Conservation (phyloP, 1,139 yeast species). For the Suhomyces guaymorum region DNA sequence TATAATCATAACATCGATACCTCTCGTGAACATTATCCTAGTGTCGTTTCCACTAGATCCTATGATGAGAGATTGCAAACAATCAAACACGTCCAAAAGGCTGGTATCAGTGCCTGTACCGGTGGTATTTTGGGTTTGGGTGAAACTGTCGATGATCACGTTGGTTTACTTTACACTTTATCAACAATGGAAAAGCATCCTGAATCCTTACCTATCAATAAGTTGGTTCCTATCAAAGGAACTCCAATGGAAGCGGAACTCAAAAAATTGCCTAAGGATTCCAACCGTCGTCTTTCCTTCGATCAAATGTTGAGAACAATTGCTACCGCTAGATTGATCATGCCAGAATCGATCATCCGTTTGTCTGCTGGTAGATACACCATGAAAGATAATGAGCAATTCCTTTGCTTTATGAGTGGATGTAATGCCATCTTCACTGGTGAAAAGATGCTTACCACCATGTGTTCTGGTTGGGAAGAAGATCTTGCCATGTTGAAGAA, state of each 20-base stretch:
- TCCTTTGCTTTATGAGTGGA: conserved; percentile 75
- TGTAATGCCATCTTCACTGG: conserved; percentile 83
- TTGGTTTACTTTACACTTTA: conserved; percentile 66
- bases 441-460: conserved; percentile 76
- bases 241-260: conserved; percentile 69
- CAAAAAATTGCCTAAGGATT: conserved; percentile 39
- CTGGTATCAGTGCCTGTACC: conserved; percentile 72
- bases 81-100: conserved; percentile 60
- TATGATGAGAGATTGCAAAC: conserved; percentile 73
- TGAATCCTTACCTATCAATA: conserved; percentile 78
- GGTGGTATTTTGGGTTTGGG: conserved; percentile 84
- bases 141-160: conserved; percentile 69
- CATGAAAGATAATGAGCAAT: conserved; percentile 76
- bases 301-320: conserved; percentile 68
- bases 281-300: conserved; percentile 47
- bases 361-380: conserved; percentile 82
- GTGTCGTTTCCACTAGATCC: conserved; percentile 65
- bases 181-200: conserved; percentile 71
- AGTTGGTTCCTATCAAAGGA: conserved; percentile 76
- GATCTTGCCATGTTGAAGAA: conserved; percentile 64
- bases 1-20: conserved; percentile 83
- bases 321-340: conserved; percentile 72
- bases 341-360: conserved; percentile 72
- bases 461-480: conserved; percentile 86
- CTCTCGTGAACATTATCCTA: conserved; percentile 74